Evolutionary conservation across 805 yeast species (phyloP), one percentile per base, ranked within the genome.

Genomic region (Torulaspora microellipsoides): DNA sequence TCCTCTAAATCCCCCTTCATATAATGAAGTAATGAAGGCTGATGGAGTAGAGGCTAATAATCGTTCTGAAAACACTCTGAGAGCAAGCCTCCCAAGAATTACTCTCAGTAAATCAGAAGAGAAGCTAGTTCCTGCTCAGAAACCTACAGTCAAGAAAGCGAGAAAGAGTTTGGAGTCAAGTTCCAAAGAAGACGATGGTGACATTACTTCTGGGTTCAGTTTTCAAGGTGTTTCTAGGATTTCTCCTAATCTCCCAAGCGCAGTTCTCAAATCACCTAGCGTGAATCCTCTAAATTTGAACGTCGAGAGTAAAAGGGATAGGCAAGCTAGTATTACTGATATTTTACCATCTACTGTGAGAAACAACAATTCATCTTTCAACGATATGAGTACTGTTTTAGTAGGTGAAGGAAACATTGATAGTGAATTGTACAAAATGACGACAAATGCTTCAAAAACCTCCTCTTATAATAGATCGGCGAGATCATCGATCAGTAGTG

Each of bases 1-100:
- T 34, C 69, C 71, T 10, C 36, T 37, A 30, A 44, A 59, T 25
- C 72, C 72, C 11, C 72, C 72, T 10, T 44, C 65, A 2, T 68
- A 68, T 43, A 52, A 40, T n/a, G 69, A 62, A 8, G 53, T 56
- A 27, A 34, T 62, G 36, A 51, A 53, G 27, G 45, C 40, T 23
- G 51, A 47, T 36, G 42, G 43, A 17, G 38, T 47, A 1, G 48
- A 44, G 15, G 27, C 30, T 4, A 30, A 36, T 15, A 25, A 13
- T 7, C 25, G 28, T 15, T 12, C 27, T 2, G 31, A 12, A 13
- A 28, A 36, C 2, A 9, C 30, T 15, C 9, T 28, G 14, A 28
- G 11, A 11, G 35, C 34, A 8, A 40, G 38, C 6, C 13, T 44
- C 10, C 48, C 53, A 1, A 43, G 38, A 25, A 41, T 47, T 12